Base-by-base conservation (phyloP, 2,329 filamentous ascomycete genomes). In the Escovopsis sp. region DNA sequence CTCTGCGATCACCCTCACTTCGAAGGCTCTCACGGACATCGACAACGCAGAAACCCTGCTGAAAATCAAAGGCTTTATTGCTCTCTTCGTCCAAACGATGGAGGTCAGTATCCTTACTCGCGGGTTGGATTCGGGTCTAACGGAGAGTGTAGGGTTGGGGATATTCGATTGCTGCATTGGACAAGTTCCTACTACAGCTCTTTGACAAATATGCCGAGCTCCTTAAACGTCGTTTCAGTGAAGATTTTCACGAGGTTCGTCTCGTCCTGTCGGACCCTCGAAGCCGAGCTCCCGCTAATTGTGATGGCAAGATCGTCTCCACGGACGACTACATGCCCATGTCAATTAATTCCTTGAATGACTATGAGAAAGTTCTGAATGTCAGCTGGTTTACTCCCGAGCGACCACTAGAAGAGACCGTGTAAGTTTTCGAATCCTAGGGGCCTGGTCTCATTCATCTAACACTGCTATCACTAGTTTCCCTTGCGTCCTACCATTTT, bases 251-350 rank as follows among this genome's bases (percentile, higher is more conserved):
- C 53, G 88, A 96, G 64, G 79, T 82, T 51, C 39, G 50, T 43
- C 6, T 25, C 5, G n/a, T 31, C n/a, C 4, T 14, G n/a, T 14
- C 15, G n/a, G 16, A 4, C 11, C 12, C 37, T 13, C 12, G 4
- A n/a, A 11, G 26, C 12, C 16, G 13, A 27, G 5, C 35, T n/a
- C 16, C 4, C 11, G n/a, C 27, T 35, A 9, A 21, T 33, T 3
- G 4, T 23, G 18, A 9, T 4, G 13, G 7, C 27, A 51, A 75
- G 69, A 78, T 78, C 47, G 73, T 79, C 13, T 76, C 83, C n/a
- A 94, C 85, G 1, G 90, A 98, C 54, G 90, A 98, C 57, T 98
- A 98, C 58, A 98, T 98, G 88, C 92, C 90, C 3, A 96, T 98
- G 90, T 83, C 85, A 2, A 93, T 96, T 54, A 84, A 86, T 48